These are phyloP conservation scores for Nicotiana obtusifolia DNA, from an alignment of 257 asterid genomes.

Conservation along the genomic window DNA sequence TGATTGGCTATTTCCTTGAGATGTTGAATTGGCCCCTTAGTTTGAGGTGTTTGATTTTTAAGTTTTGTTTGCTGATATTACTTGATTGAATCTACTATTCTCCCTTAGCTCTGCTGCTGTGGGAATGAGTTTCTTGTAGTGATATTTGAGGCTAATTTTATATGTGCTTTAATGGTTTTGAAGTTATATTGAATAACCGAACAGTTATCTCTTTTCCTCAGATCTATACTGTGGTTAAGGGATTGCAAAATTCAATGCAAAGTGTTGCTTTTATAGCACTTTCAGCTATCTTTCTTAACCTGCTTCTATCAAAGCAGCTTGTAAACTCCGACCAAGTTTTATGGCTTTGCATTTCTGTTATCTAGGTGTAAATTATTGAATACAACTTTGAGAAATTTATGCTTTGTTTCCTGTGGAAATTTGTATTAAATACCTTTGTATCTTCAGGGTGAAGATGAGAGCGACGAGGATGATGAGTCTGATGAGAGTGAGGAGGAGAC, in stretches of 20 bases:
- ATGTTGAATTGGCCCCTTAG: neutral
- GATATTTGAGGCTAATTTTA: neutral
- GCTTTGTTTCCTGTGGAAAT: neutral
- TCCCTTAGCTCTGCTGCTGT: neutral
- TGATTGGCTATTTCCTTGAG: neutral
- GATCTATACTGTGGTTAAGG: neutral
- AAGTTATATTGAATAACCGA: neutral
- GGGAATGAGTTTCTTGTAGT: neutral
- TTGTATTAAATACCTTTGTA: neutral
- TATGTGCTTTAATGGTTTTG: neutral
- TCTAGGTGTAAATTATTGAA: neutral
- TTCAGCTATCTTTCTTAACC: too few relatives aligned
- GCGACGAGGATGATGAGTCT: conserved; percentile 31
- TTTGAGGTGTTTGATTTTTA: neutral
- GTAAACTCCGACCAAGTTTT: too few relatives aligned
- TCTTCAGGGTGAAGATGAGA: conserved; percentile 46
- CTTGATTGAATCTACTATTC: too few relatives aligned
- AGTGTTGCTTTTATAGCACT: neutral
- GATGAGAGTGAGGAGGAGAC: conserved; percentile 74
- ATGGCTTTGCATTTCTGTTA: neutral
- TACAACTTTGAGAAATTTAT: neutral
- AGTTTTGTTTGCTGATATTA: neutral
- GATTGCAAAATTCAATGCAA: neutral
- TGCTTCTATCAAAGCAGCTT: too few relatives aligned
- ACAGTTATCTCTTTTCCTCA: neutral